phyloP scores from a whole-genome alignment of 352 stramenopile species.

The Globisporangium acanthophoron region DNA sequence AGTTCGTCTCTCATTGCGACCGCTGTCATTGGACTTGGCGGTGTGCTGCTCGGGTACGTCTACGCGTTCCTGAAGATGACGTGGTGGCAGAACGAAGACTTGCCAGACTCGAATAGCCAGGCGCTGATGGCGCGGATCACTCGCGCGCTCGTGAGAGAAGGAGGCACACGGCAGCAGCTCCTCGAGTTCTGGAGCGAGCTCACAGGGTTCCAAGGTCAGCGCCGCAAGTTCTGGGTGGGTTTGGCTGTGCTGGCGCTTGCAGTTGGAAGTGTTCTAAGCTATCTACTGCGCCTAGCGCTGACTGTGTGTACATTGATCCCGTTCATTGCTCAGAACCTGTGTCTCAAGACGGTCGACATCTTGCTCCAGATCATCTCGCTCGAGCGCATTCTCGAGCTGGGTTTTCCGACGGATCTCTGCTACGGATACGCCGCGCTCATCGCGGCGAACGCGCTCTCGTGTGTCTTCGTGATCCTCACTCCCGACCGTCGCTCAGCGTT shows the following conservation, averaged over 20 bases:
- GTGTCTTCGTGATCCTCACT: constrained; percentile 15
- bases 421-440: constrained; percentile 26
- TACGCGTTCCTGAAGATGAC: constrained; percentile 26
- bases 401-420: constrained; percentile 20
- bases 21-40: constrained; percentile 16
- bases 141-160: constrained; percentile 1
- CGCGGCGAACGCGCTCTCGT: constrained; percentile 22
- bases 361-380: constrained; percentile 21
- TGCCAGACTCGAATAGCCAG: constrained; percentile 6
- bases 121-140: constrained; percentile 3
- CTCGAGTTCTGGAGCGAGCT: constrained; percentile 20
- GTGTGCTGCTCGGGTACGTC: constrained; percentile 20
- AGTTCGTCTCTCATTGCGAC: constrained; percentile 9
- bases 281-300: neutral
- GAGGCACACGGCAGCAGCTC: neutral
- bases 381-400: constrained; percentile 21
- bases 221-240: constrained; percentile 43
- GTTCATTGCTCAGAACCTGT: constrained; percentile 20
- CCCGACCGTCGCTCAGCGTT: constrained; percentile 20
- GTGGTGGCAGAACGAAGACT: constrained; percentile 16
- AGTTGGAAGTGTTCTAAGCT: too few relatives aligned
- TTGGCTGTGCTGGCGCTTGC: neutral
- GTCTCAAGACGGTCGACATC: constrained; percentile 28
- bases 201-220: constrained; percentile 19
- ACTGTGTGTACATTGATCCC: neutral